A percentile compares a stretch with the other conserved stretches of the same genome.
Conservation (phyloP, 169 alveolate genomes). For the Eimeria sp. region DNA sequence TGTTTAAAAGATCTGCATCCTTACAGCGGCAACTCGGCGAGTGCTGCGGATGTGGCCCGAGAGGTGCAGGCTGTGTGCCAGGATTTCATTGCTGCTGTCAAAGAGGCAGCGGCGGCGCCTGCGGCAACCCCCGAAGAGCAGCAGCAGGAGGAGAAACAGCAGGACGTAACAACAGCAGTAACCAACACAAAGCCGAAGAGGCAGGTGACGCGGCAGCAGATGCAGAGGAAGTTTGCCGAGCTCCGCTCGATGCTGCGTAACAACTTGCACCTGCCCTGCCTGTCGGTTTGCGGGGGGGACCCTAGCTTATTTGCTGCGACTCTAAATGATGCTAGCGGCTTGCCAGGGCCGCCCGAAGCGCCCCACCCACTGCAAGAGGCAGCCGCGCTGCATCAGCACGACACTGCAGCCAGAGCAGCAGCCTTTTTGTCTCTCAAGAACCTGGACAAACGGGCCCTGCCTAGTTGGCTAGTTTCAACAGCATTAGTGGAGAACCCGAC, state of each 20-base stretch:
- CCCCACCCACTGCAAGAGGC: slow-evolving; percentile 78
- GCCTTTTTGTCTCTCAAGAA: not conserved
- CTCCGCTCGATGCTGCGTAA: slow-evolving; percentile 42
- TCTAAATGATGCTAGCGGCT: slow-evolving; percentile 74
- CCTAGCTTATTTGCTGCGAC: slow-evolving; percentile 52
- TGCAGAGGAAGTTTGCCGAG: slow-evolving; percentile 55
- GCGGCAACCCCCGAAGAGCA: slow-evolving; percentile 22
- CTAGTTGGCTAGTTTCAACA: not conserved
- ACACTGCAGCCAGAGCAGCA: slow-evolving; percentile 58
- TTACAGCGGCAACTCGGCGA: slow-evolving; percentile 18
- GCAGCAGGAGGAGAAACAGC: slow-evolving; percentile 29
- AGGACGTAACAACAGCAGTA: not conserved
- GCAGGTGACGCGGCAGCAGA: slow-evolving; percentile 75
- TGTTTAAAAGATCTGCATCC: slow-evolving; percentile 30
- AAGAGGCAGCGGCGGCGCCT: slow-evolving; percentile 55
- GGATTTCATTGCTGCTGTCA: slow-evolving; percentile 42
- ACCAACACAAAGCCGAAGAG: not conserved
- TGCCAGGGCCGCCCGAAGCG: slow-evolving; percentile 48
- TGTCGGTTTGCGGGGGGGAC: slow-evolving; percentile 44
- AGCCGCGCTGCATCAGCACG: slow-evolving; percentile 70
- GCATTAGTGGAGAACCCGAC: not conserved
- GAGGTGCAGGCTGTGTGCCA: slow-evolving; percentile 67
- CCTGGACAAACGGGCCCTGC: not conserved
- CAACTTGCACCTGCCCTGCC: slow-evolving; percentile 67
- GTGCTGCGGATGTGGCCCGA: slow-evolving; percentile 59